Base-by-base conservation (phyloP, 345 rosid species). In the Leavenworthia alabamica region DNA sequence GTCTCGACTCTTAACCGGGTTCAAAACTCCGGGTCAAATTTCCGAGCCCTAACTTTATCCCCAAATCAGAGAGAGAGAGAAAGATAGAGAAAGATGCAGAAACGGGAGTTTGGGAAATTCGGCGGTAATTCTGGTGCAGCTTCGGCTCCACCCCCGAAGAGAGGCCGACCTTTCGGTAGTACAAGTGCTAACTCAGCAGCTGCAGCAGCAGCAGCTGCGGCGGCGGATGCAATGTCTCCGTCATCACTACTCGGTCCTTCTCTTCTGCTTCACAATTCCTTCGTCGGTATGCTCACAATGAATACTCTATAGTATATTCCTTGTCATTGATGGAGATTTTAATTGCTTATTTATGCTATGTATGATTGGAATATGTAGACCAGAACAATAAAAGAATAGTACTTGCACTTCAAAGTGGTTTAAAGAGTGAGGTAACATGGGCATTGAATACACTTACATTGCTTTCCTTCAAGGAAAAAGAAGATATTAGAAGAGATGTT, bases 391-490 rank as follows among this genome's bases (percentile, higher is more conserved):
- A 75, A 76, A 80, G 99, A 72, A 85, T 93, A 62, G 99, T 93
- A 31, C 80, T 93, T 60, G 99, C 99, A 3, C 85, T 93, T 24
- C 99, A 93, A 68, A 87, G 99, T 72, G 97, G 99, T 17, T 73
- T 93, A 35, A 93, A 89, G 85, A 89, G 97, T 69, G 99, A 93
- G 74, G 67, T 93, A 56, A 89, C 79, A 39, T 93, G 97, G 99
- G 97, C 99, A 3, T 65, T 93, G 70, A 87, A 93, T 51, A 80
- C 99, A 32, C 92, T 93, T 41, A 93, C 97, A 1, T 42, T 93
- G 78, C 91, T 93, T 2, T 93, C 97, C 12, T 93, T 93, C 85
- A 93, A 87, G 63, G 99, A 89, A 53, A 93, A 79, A 56, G 96
- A 93, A 2, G 99, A 89, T 64, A 59, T 86, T 75, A 91, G 96